Conservation (phyloP, 1,284 basidiomycete species). For the Cryptococcus maquisensis region DNA sequence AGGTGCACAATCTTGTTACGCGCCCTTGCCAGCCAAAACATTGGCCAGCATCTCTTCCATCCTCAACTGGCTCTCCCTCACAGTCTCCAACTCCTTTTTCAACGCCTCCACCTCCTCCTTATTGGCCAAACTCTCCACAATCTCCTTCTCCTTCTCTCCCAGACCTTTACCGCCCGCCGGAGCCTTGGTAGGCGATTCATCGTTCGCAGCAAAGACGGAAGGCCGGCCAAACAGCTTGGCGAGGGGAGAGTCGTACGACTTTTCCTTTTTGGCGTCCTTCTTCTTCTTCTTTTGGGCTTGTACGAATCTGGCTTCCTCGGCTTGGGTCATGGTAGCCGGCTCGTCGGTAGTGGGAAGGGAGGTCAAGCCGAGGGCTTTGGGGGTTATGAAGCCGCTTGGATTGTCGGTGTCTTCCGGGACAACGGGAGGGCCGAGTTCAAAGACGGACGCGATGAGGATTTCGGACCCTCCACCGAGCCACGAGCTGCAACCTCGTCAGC, state of each 20-base stretch:
- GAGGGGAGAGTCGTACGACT: constrained; percentile 20
- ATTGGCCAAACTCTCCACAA: constrained; percentile 37
- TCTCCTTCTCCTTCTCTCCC: constrained; percentile 53
- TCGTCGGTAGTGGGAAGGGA: constrained; percentile 1
- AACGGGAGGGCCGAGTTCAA: constrained; percentile 35
- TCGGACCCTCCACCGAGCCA: constrained; percentile 42
- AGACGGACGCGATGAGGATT: constrained; percentile 40
- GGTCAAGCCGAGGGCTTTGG: constrained; percentile 10
- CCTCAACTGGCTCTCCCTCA: constrained; percentile 32
- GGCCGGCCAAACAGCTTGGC: constrained; percentile 28
- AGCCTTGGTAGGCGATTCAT: not conserved
- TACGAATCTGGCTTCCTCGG: not conserved
- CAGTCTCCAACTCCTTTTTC: constrained; percentile 30
- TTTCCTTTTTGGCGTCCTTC: not conserved
- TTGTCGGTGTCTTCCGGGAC: not conserved
- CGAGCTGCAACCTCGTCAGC: constrained; percentile 20
- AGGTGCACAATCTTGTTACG: not conserved
- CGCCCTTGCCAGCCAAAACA: constrained; percentile 15
- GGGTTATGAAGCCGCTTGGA: constrained; percentile 12
- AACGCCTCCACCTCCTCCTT: constrained; percentile 23
- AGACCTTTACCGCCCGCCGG: not conserved
- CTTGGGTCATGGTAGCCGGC: not conserved
- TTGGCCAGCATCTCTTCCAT: constrained; percentile 39
- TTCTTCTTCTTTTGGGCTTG: not conserved
- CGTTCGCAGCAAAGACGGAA: not conserved